Conservation (phyloP, 345 rosid species). For the Eucalyptus virginea region DNA sequence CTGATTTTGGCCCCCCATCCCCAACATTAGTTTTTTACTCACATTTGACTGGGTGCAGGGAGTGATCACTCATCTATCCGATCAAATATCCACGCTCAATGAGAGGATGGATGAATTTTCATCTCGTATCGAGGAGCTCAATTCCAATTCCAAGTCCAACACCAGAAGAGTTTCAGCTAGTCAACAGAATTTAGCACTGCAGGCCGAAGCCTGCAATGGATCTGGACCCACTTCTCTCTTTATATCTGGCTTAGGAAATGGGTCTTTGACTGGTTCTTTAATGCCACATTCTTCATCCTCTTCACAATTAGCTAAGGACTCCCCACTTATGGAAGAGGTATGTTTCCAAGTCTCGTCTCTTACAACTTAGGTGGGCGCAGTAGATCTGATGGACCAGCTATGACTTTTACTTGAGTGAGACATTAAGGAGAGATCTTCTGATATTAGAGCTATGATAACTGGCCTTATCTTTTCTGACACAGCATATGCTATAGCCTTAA, state of each 20-base stretch:
- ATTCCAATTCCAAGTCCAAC: constrained; percentile 66
- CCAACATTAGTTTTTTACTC: neutral
- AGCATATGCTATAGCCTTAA: neutral
- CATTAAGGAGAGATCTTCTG: neutral
- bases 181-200: constrained; percentile 69
- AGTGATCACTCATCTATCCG: constrained; percentile 76
- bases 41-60: constrained; percentile 33
- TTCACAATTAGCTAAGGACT: constrained; percentile 74
- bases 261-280: constrained; percentile 34
- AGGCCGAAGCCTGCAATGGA: constrained; percentile 72
- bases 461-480: neutral
- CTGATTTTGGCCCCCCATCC: neutral
- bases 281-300: constrained; percentile 72
- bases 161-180: constrained; percentile 47
- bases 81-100: constrained; percentile 87
- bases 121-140: constrained; percentile 75
- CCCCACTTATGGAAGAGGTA: constrained; percentile 95
- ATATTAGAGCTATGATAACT: neutral
- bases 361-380: neutral
- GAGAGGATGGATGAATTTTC: constrained; percentile 96
- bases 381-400: neutral
- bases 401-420: neutral
- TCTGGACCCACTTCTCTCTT: constrained; percentile 53
- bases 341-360: neutral
- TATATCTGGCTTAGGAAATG: constrained; percentile 43